phyloP scores from a whole-genome alignment of 352 stramenopile species.

The Phytopythium cucurbitacearum region DNA sequence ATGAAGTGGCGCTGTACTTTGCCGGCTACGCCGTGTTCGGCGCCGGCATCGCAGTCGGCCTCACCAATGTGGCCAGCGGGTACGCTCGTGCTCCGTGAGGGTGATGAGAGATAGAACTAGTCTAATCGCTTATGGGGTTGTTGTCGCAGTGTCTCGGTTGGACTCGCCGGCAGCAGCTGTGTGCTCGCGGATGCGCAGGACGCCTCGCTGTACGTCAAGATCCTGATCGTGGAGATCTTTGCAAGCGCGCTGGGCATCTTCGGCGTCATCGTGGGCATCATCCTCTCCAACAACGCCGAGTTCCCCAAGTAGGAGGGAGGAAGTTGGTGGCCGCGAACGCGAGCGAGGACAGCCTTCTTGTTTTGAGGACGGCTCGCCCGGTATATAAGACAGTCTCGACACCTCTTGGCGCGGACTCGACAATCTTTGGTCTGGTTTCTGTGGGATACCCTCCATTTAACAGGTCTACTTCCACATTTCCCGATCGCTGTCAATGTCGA shows the following conservation, averaged over 20 bases:
- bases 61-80: slow-evolving; percentile 97
- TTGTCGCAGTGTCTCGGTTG: slow-evolving; percentile 90
- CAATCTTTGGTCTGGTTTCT: no score
- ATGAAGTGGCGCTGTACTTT: slow-evolving; percentile 89
- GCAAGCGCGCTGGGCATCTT: slow-evolving; percentile 98
- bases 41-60: slow-evolving; percentile 94
- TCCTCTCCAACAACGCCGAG: slow-evolving; percentile 96
- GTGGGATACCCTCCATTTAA: no score
- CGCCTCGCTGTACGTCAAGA: slow-evolving; percentile 98
- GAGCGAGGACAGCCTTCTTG: neutral
- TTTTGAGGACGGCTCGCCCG: neutral
- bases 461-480: slow-evolving; percentile 74
- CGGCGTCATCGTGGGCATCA: slow-evolving; percentile 98
- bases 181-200: slow-evolving; percentile 99
- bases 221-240: slow-evolving; percentile 99
- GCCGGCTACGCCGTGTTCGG: slow-evolving; percentile 98
- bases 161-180: slow-evolving; percentile 97
- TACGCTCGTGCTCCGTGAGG: slow-evolving; percentile 18
- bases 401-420: neutral
- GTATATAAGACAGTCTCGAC: slow-evolving; percentile 5
- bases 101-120: neutral
- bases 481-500: slow-evolving; percentile 74
- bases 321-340: neutral
- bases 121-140: neutral
- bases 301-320: slow-evolving; percentile 79